These are phyloP conservation scores for Cladosporium sp. DNA, from an alignment of 2,329 filamentous ascomycete species.

Conservation along the genomic window DNA sequence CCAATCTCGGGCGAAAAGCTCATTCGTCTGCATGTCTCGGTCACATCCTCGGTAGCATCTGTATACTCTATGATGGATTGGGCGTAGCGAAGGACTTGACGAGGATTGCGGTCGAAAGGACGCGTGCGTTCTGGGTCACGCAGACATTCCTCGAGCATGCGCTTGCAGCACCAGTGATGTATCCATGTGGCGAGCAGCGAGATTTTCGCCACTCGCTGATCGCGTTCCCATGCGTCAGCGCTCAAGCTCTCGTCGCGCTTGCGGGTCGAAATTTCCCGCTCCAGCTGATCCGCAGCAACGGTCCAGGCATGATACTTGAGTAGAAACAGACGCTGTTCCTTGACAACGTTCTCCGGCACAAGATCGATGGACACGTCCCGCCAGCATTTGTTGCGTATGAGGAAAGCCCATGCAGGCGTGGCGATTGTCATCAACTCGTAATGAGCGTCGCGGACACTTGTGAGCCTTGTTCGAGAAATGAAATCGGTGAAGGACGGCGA, in stretches of 20 bases:
- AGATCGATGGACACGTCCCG: neutral
- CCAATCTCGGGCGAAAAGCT: neutral
- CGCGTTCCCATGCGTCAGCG: neutral
- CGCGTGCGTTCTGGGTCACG: neutral
- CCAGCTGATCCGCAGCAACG: neutral
- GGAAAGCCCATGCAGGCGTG: neutral
- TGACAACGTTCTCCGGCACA: neutral
- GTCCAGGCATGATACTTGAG: neutral
- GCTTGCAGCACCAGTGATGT: neutral
- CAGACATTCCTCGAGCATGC: neutral
- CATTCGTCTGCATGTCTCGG: neutral
- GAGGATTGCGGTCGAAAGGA: neutral
- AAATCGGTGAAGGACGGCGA: neutral
- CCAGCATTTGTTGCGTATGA: neutral
- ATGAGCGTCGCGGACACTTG: neutral
- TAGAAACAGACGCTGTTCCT: neutral
- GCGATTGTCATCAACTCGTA: neutral
- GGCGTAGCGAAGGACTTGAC: neutral
- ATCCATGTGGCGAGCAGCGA: neutral
- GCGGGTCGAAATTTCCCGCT: neutral
- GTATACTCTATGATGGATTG: neutral
- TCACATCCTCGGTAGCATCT: neutral
- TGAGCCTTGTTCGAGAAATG: neutral
- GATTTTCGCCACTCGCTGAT: neutral
- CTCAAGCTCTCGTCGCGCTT: neutral